A percentile compares a stretch with the other conserved stretches of the same genome.
Conservation (phyloP, 805 yeast genomes). For the Wickerhamiella azyma region DNA sequence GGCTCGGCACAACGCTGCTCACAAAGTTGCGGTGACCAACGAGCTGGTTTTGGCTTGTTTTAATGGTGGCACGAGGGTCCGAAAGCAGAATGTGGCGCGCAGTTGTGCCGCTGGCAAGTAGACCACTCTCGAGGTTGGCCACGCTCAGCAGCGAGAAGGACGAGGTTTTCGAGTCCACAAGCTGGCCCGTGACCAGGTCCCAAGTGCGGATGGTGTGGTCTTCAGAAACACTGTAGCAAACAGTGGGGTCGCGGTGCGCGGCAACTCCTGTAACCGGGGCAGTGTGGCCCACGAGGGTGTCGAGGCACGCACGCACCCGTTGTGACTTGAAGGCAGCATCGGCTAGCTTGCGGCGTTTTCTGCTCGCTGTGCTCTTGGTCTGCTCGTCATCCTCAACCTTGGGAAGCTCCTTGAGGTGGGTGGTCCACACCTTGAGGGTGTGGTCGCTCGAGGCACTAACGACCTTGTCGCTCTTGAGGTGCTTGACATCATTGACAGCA, state of each 20-base stretch:
- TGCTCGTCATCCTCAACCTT: conserved; percentile 21
- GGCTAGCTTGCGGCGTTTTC: conserved; percentile 75
- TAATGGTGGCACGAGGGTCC: conserved; percentile 67
- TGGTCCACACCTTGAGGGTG: conserved; percentile 77
- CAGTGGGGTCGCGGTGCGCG: conserved; percentile 66
- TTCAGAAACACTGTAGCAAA: conserved; percentile 87
- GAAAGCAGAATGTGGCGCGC: conserved; percentile 94
- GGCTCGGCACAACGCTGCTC: conserved; percentile 58
- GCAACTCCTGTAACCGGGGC: conserved; percentile 79
- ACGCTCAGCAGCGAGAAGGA: conserved; percentile 73
- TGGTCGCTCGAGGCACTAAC: conserved; percentile 78
- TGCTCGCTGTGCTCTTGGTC: conserved; percentile 57
- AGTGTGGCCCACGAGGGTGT: conserved; percentile 64
- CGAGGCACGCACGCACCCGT: conserved; percentile 69
- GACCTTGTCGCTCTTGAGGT: conserved; percentile 37
- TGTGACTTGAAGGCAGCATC: conserved; percentile 52
- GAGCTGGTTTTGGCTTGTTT: conserved; percentile 52
- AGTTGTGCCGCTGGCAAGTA: conserved; percentile 86
- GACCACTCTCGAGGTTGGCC: conserved; percentile 44
- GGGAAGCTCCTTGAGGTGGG: conserved; percentile 69
- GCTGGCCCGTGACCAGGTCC: conserved; percentile 80
- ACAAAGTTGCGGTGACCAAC: conserved; percentile 89
- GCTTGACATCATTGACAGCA: conserved; percentile 62
- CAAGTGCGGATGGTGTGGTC: conserved; percentile 93
- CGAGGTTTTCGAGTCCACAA: conserved; percentile 79